Evolutionary conservation across 495 filamentous ascomycete species (phyloP), one percentile per base, ranked within the genome.

Genomic region (Penicillium soppii): DNA sequence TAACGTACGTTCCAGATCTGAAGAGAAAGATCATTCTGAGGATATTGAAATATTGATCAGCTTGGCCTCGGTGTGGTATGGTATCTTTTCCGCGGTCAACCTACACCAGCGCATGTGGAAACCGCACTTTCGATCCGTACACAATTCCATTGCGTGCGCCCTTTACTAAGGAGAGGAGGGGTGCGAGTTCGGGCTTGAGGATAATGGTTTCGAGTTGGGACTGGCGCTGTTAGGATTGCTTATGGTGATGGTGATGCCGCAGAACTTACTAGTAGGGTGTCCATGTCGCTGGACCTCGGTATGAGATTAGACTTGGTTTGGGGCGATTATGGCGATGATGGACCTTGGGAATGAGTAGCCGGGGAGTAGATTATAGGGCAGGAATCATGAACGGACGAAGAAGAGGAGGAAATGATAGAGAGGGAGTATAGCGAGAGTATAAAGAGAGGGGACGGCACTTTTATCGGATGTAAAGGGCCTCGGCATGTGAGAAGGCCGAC

Each of bases 61-160:
- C 41, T 26, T 9, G 25, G 19, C 13, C 36, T 37, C 33, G 3
- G 12, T 37, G 20, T 13, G 7, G 22, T 36, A 46, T 16, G 15
- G 49, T 13, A 16, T 25, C 12, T 21, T 15, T 26, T 33, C 30
- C 35, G 29, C 40, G 35, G 36, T 21, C n/a, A 42, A 71, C 72
- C 32, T 82, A 91, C 86, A 98, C 94, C 52, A 98, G 81, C 44
- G 94, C 94, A 74, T 98, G 94, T 59, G 94, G 94, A 77, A 97
- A 97, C 56, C 94, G 91, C 68, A 99, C 90, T 82, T 97, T 99
- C 58, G 91, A 84, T 22, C 94, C 94, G 74, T 97, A 99, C 51
- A 97, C 90, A 54, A 91, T 83, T 68, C 94, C 94, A 86, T 97
- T 99, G 69, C 94, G 91, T 41, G 91, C 84, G 53, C 81, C 89